Evolutionary conservation across 2,329 filamentous ascomycete genomes (phyloP), one percentile per base, ranked within the genome.

Genomic region (Incumbomyces lentus): DNA sequence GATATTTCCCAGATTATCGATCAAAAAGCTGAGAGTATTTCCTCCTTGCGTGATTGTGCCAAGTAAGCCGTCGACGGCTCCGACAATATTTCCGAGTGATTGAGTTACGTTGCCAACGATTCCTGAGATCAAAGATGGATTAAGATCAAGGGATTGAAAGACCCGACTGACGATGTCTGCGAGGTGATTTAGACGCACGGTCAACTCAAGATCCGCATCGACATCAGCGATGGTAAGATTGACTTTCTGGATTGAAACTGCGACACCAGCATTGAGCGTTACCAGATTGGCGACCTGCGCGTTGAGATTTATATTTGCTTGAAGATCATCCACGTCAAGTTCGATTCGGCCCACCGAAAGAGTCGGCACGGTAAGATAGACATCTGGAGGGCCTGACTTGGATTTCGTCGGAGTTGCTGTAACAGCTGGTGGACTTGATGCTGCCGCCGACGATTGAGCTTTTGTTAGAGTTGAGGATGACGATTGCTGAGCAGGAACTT

Each of bases 211-310:
- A 52, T 80, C 62, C 1, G 75, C 77, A 19, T 75, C 67, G 5
- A 81, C 75, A 52, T 80, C 76, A 11, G 70, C 65, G 48, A 81
- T 81, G 14, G 76, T 79, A 56, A 81, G 71, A 61, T 79, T 80
- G 57, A 81, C 66, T 54, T 71, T 68, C 49, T 69, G 58, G 12
- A 74, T 63, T 0, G 62, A 63, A 13, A 73, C 62, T 19, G 64
- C 60, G 6, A 74, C 70, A 46, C 71, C 71, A 0, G 71, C 71
- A 51, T 74, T 74, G 54, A 74, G 60, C 11, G 60, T 61, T 3
- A 81, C 77, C 1, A 81, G 67, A 35, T 68, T 70, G 12, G 77
- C 76, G n/a, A 81, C 68, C 49, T 75, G 70, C 30, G 77, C 76
- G 40, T 75, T 74, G 2, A 81, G 64, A 57, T 79, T 80, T 56